Evolutionary conservation across 2,329 filamentous ascomycete species (phyloP).

Genomic region (Nemania bipapillata): DNA sequence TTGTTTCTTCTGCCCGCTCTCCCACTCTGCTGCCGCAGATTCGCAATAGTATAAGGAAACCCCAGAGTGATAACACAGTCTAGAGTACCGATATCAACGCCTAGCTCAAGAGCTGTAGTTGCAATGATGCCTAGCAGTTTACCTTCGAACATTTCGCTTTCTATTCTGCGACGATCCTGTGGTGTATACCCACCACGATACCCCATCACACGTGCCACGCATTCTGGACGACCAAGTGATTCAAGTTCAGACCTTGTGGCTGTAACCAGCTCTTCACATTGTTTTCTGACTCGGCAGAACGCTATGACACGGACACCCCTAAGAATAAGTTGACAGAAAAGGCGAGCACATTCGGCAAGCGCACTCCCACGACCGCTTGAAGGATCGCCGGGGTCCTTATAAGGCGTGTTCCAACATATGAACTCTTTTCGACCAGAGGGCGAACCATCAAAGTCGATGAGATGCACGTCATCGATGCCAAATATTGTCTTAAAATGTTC

Average conservation of each 20-base stretch:
- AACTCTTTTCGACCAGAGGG: slow-evolving; percentile 94
- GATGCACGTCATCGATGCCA: slow-evolving; percentile 79
- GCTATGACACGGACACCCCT: slow-evolving; percentile 91
- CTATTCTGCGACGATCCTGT: slow-evolving; percentile 86
- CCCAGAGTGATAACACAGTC: slow-evolving; percentile 94
- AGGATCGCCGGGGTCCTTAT: slow-evolving; percentile 86
- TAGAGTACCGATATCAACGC: slow-evolving; percentile 92
- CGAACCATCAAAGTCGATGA: slow-evolving; percentile 92
- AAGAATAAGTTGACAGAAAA: slow-evolving; percentile 90
- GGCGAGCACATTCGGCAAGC: slow-evolving; percentile 83
- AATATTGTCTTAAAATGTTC: slow-evolving; percentile 96
- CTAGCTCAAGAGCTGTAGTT: slow-evolving; percentile 90
- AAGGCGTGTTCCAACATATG: slow-evolving; percentile 97
- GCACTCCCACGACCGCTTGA: slow-evolving; percentile 85
- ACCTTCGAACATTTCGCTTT: slow-evolving; percentile 96
- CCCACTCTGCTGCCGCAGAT: slow-evolving; percentile 92
- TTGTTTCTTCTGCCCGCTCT: slow-evolving; percentile 91
- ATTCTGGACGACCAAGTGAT: slow-evolving; percentile 76
- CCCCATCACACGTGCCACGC: slow-evolving; percentile 85
- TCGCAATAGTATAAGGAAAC: slow-evolving; percentile 95
- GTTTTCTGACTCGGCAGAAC: slow-evolving; percentile 87
- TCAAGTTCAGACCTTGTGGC: slow-evolving; percentile 83
- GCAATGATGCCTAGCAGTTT: slow-evolving; percentile 92
- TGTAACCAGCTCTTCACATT: slow-evolving; percentile 85
- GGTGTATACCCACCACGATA: slow-evolving; percentile 96